Evolutionary conservation across 179 eudicot species (phyloP).

Genomic region (Silene noctiflora): DNA sequence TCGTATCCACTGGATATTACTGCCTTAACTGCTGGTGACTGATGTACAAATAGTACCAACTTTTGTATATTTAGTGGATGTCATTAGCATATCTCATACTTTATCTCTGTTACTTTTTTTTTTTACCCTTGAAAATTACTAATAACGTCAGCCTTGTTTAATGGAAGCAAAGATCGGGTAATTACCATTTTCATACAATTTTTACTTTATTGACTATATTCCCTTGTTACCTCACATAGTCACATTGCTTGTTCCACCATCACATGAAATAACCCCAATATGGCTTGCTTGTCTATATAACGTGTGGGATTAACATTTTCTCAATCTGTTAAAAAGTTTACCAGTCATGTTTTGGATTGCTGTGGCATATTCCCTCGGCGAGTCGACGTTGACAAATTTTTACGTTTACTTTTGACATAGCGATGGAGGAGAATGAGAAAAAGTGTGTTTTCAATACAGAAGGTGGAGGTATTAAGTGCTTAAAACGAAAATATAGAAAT

Average conservation of each 20-base stretch:
- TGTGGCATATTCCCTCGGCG: too few species aligned
- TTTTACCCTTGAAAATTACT: background rate
- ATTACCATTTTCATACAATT: background rate
- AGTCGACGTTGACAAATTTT: too few species aligned
- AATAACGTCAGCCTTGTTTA: slow-evolving; percentile 5
- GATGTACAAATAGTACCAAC: background rate
- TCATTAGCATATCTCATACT: too few species aligned
- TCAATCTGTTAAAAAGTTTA: background rate
- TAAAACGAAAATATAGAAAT: too few species aligned
- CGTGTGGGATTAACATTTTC: background rate
- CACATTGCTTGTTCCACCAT: background rate
- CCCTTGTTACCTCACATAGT: background rate
- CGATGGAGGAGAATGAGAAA: too few species aligned
- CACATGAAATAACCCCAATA: slow-evolving; percentile 1
- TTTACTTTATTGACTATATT: slow-evolving; percentile 12
- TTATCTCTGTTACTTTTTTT: background rate
- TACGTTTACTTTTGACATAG: too few species aligned
- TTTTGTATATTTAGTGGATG: background rate
- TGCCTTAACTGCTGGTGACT: background rate
- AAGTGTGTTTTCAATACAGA: too few species aligned
- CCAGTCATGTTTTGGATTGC: background rate
- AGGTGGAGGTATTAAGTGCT: too few species aligned
- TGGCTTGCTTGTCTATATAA: background rate
- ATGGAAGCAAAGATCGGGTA: background rate
- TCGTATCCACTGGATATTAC: background rate